Base-by-base conservation (phyloP, 2,329 filamentous ascomycete species). In the Aspergillus terreus region DNA sequence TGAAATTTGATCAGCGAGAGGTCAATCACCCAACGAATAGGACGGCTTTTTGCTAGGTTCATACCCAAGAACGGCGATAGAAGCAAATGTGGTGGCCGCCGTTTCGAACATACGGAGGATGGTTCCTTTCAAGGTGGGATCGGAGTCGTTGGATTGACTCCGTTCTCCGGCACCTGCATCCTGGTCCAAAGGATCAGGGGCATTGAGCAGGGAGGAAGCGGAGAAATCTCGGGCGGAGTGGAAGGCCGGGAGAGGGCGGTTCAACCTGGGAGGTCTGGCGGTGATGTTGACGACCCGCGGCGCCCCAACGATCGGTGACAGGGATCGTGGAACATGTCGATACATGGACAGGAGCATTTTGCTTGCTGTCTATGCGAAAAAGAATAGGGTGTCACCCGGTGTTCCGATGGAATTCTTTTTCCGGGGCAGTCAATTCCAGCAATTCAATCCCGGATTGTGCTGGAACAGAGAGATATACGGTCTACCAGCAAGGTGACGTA, bases 21-120 rank as follows among this genome's bases (percentile, higher is more conserved):
- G 19, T 14, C 21, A 10, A n/a, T 3, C 44, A 2, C 9, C 17
- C 15, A 10, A 33, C 15, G 38, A 14, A 21, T 10, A 25, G 1
- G 19, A 12, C 46, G 43, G 17, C 25, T 11, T 12, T 14, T 25
- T 19, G 25, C 44, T n/a, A 21, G 44, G 9, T 32, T 54, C 58
- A 15, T 80, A 75, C 60, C 85, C 88, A 30, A 92, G 74, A 14
- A 92, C 82, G 10, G 85, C 60, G 50, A 92, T 86, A 19, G 86
- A 90, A 23, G 88, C 86, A 53, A 90, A 80, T 0, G 88, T 90
- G 0, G 88, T 91, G 7, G 84, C 84, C 2, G 87, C 88, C 5
- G 85, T 78, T 68, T 92, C 88, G 49, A 84, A 71, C 83, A 90
- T 88, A 65, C 86, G 89, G 36, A 75, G 71, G 6, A 71, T 54